Conservation (phyloP, 2,329 filamentous ascomycete genomes). For the Microdochium bolleyi region DNA sequence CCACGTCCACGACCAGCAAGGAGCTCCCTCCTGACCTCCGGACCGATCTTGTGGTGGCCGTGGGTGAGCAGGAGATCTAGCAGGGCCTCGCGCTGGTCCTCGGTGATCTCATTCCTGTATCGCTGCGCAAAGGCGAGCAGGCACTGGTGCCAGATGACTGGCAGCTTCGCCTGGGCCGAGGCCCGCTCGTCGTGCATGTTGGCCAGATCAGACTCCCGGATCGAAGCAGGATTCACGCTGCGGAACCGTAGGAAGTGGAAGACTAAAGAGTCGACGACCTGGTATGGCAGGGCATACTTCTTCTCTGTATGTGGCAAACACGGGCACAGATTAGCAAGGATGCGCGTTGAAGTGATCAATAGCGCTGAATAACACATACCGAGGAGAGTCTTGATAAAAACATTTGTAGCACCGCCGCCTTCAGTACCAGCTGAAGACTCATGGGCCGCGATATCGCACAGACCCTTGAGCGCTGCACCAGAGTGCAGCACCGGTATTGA, state of each 20-base stretch:
- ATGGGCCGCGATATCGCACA: conserved; percentile 91
- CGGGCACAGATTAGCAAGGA: not conserved
- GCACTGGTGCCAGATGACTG: conserved; percentile 95
- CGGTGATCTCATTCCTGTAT: conserved; percentile 92
- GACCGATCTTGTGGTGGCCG: conserved; percentile 81
- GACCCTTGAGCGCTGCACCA: conserved; percentile 79
- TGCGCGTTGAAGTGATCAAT: not conserved
- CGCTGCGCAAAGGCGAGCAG: conserved; percentile 86
- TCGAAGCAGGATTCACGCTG: conserved; percentile 53
- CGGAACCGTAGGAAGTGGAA: conserved; percentile 95
- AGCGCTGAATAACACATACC: not conserved
- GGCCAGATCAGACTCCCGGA: conserved; percentile 47
- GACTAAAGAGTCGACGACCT: conserved; percentile 88
- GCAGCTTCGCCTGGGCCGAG: conserved; percentile 58
- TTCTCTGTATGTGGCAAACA: conserved; percentile 50
- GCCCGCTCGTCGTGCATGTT: conserved; percentile 34
- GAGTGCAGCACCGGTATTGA: conserved; percentile 89
- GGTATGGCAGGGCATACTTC: conserved; percentile 91
- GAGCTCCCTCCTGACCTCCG: conserved; percentile 83
- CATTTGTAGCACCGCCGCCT: conserved; percentile 84
- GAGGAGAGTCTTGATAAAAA: conserved; percentile 86
- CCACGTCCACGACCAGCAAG: conserved; percentile 82
- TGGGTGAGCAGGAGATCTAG: conserved; percentile 78
- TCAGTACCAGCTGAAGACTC: conserved; percentile 74
- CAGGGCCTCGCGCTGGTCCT: conserved; percentile 86